Evolutionary conservation across 108 stramenopile species (phyloP).

Genomic region (Fragilaria crotonensis): DNA sequence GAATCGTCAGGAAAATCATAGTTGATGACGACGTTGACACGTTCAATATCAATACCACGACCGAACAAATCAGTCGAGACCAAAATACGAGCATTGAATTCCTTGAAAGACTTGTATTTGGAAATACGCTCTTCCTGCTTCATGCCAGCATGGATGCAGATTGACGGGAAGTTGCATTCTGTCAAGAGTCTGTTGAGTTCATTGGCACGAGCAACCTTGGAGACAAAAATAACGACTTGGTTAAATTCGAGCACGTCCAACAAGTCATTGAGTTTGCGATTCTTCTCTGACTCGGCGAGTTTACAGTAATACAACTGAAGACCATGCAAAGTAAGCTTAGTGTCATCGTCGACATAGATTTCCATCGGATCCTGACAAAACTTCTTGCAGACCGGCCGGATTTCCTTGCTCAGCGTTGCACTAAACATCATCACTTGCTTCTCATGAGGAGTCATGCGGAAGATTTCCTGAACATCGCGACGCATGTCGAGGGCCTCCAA

Average conservation of each 20-base stretch:
- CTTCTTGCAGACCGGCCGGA: constrained; percentile 97
- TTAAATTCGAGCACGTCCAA: constrained; percentile 99
- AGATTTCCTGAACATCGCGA: constrained; percentile 96
- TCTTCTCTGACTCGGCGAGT: constrained; percentile 96
- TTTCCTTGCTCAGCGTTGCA: constrained; percentile 96
- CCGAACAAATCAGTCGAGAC: constrained; percentile 99
- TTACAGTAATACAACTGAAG: constrained; percentile 98
- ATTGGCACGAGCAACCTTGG: constrained; percentile 93
- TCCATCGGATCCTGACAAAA: constrained; percentile 99
- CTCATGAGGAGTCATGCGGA: constrained; percentile 97
- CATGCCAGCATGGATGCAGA: constrained; percentile 96
- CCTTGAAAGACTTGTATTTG: constrained; percentile 97
- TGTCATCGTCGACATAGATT: constrained; percentile 99
- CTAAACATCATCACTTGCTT: constrained; percentile 99
- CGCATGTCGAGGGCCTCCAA: constrained; percentile 98
- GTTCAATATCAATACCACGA: constrained; percentile 99
- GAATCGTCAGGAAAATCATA: constrained; percentile 98
- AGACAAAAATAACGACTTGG: constrained; percentile 99
- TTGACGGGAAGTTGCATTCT: constrained; percentile 99
- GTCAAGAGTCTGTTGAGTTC: constrained; percentile 91
- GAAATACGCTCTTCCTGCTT: constrained; percentile 95
- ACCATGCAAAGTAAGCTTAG: constrained; percentile 98
- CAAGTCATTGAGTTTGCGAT: constrained; percentile 97
- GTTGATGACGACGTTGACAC: constrained; percentile 99
- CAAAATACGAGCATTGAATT: constrained; percentile 97